These are phyloP conservation scores for Entomophthora muscae DNA, from an alignment of 371 early-diverging fungal species.

Conservation along the genomic window DNA sequence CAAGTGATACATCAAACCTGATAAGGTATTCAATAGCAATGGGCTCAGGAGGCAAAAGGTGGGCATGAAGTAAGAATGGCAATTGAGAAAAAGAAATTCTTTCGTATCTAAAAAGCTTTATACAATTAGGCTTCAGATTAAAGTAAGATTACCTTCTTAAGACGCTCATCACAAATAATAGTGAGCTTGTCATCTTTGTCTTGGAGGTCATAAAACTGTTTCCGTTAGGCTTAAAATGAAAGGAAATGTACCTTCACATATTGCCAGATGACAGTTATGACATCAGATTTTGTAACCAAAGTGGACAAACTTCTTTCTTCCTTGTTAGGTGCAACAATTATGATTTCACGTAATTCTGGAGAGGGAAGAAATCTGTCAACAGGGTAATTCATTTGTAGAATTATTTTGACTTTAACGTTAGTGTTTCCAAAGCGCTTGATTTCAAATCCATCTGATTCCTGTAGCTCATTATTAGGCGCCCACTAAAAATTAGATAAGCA, in stretches of 20 bases:
- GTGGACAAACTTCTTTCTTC: not conserved
- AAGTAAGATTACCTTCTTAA: conserved; percentile 23
- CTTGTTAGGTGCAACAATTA: not conserved
- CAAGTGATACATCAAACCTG: conserved; percentile 22
- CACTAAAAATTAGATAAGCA: conserved; percentile 22
- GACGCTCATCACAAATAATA: conserved; percentile 43
- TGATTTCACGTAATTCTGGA: conserved; percentile 21
- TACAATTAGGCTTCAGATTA: conserved; percentile 8
- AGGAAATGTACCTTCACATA: conserved; percentile 57
- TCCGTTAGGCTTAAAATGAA: conserved; percentile 9
- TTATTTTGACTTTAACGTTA: conserved; percentile 62
- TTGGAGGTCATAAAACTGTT: conserved; percentile 52
- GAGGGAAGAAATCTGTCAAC: conserved; percentile 68
- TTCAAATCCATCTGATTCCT: conserved; percentile 78
- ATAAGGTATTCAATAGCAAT: conserved; percentile 78
- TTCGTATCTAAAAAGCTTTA: conserved; percentile 42
- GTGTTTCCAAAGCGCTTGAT: conserved; percentile 74
- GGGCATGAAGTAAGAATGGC: conserved; percentile 59
- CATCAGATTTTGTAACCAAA: conserved; percentile 47
- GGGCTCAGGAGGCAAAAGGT: conserved; percentile 75
- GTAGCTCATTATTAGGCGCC: conserved; percentile 30
- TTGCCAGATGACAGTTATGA: conserved; percentile 84
- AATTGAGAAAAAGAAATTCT: conserved; percentile 61
- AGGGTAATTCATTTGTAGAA: conserved; percentile 50
- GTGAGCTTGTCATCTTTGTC: conserved; percentile 60